Base-by-base conservation (phyloP, 352 stramenopile species). In the Aphanomyces stellatus region DNA sequence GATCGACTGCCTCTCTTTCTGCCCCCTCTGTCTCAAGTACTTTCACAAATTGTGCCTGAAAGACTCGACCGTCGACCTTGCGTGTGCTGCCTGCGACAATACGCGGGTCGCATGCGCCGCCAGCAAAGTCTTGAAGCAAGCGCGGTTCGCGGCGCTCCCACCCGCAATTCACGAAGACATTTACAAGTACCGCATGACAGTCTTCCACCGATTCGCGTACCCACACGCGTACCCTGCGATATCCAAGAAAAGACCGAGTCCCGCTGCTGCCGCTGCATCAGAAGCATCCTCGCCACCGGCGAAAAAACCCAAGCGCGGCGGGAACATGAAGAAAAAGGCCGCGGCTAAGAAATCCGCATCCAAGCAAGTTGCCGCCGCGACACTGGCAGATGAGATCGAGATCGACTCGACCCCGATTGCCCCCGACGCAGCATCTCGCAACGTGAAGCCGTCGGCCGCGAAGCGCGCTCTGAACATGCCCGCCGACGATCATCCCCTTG, bases 11-110 rank as follows among this genome's bases (percentile, higher is more conserved):
- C 28, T 57, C 17, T 57, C 49, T 15, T n/a, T 34, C 49, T 57
- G 49, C 49, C 25, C 28, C 2, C 19, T 34, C 13, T 57, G 49
- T 34, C 6, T 15, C 30, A 57, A 57, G 2, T 57, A 40, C 30
- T 57, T 57, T n/a, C 49, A 57, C 49, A 35, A 15, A 30, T 2
- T 57, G 49, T 57, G 49, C 28, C 27, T 57, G 6, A 57, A 57
- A 34, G 49, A 35, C 25, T 24, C 49, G 30, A 57, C 49, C 7
- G 30, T 57, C 27, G 19, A 22, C 8, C 33, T 57, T 15, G 30
- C 30, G 13, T 57, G 49, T 37, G 22, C 49, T 22, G 22, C 49
- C 7, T 57, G 49, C 30, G 49, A 57, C 13, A 22, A n/a, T 11
- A 57, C 49, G 27, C 25, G 49, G 22, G 30, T 34, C n/a, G 49